Evolutionary conservation across 495 filamentous ascomycete species (phyloP).

Genomic region (Penicillium maclennaniae): DNA sequence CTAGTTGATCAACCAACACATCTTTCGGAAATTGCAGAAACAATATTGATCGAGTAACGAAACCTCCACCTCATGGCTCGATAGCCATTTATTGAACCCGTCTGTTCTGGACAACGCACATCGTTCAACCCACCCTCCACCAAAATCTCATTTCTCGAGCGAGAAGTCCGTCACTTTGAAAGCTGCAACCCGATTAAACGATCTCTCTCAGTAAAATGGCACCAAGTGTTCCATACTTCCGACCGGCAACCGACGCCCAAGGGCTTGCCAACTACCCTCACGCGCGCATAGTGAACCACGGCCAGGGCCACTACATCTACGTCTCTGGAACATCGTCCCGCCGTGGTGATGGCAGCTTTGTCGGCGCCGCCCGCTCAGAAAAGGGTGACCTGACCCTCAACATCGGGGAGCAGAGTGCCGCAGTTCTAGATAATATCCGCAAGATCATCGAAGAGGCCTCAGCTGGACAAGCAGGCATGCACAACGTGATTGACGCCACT

Average conservation of each 20-base stretch:
- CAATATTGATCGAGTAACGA: too few relatives aligned
- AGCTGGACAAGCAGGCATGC: constrained; percentile 23
- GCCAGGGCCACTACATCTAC: constrained; percentile 25
- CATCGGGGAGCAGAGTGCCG: constrained; percentile 31
- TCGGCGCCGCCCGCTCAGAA: constrained; percentile 22
- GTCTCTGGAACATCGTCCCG: constrained; percentile 30
- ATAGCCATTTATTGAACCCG: too few relatives aligned
- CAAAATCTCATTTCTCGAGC: too few relatives aligned
- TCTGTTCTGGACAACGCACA: too few relatives aligned
- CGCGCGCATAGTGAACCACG: constrained; percentile 23
- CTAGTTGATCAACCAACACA: too few relatives aligned
- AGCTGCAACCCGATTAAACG: background rate
- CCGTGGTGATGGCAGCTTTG: constrained; percentile 21
- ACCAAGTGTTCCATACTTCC: constrained; percentile 28
- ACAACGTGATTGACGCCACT: constrained; percentile 30
- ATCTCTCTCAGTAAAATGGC: constrained; percentile 11
- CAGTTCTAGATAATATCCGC: constrained; percentile 30
- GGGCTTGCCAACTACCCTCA: constrained; percentile 34
- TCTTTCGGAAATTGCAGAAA: too few relatives aligned
- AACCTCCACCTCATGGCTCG: too few relatives aligned
- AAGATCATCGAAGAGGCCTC: constrained; percentile 29
- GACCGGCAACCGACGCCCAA: constrained; percentile 23
- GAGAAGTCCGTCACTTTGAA: too few relatives aligned
- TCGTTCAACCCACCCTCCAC: too few relatives aligned
- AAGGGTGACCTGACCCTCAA: constrained; percentile 26